These are phyloP conservation scores for Ploettnerulaceae sp. DNA, from an alignment of 2,329 filamentous ascomycete species.

Conservation along the genomic window DNA sequence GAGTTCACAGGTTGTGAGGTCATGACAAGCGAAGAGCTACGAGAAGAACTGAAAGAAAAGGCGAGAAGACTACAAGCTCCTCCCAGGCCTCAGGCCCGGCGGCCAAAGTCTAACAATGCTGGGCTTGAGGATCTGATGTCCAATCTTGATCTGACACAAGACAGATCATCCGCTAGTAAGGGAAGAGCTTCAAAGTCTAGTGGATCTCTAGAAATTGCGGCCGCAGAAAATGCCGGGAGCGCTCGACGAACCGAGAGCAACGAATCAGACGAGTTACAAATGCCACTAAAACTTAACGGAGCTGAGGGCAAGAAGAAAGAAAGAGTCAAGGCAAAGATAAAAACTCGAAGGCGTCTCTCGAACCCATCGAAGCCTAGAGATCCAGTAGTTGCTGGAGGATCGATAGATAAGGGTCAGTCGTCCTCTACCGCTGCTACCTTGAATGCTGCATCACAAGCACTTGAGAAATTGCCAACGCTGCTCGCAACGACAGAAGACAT, in stretches of 20 bases:
- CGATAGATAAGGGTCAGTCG: constrained; percentile 7
- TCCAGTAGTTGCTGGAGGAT: neutral
- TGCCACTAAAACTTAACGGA: constrained; percentile 16
- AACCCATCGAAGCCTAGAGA: constrained; percentile 16
- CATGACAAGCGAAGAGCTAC: constrained; percentile 29
- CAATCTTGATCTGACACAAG: constrained; percentile 25
- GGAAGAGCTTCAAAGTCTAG: constrained; percentile 8
- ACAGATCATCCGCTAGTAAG: constrained; percentile 10
- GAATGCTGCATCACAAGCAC: constrained; percentile 13
- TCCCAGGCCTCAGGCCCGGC: constrained; percentile 16
- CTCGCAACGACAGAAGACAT: neutral
- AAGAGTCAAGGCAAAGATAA: constrained; percentile 31
- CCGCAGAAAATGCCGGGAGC: constrained; percentile 17
- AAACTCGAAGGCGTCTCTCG: constrained; percentile 27
- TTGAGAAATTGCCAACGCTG: constrained; percentile 18
- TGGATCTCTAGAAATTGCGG: constrained; percentile 10
- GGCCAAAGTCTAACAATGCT: constrained; percentile 12
- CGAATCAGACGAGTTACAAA: constrained; percentile 14
- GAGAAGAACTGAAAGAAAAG: constrained; percentile 25
- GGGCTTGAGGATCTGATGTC: constrained; percentile 29
- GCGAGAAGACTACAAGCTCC: constrained; percentile 14
- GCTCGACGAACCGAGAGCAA: constrained; percentile 13
- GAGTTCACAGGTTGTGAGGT: constrained; percentile 33
- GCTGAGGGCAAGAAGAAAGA: constrained; percentile 24
- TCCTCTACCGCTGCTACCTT: constrained; percentile 18